Conservation (phyloP, 2,329 filamentous ascomycete species). For the Tolypocladium ophioglossoides region DNA sequence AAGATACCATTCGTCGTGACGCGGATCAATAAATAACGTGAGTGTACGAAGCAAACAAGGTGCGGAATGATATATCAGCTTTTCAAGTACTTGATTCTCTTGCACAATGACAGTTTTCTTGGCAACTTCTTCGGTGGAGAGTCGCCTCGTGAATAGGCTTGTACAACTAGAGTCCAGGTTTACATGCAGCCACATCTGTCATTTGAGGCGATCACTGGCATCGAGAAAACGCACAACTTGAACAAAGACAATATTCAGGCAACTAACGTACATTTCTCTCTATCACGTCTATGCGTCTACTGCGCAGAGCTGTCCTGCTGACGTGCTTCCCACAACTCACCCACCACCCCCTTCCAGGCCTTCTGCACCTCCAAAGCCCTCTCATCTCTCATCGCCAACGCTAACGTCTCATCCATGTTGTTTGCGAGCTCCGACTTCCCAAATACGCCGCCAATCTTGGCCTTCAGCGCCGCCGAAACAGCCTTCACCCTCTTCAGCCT, state of each 20-base stretch:
- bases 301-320: background rate
- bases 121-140: no score
- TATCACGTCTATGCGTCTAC: background rate
- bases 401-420: slow-evolving; percentile 21
- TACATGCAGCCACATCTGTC: no score
- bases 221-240: no score
- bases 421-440: slow-evolving; percentile 16
- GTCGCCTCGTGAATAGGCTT: no score
- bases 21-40: background rate
- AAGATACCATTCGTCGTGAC: background rate
- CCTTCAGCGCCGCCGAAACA: slow-evolving; percentile 27
- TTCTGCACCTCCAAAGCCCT: slow-evolving; percentile 35
- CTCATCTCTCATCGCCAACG: slow-evolving; percentile 26
- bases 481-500: slow-evolving; percentile 37
- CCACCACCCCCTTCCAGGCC: slow-evolving; percentile 25
- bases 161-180: no score
- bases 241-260: no score
- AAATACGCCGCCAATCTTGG: slow-evolving; percentile 32
- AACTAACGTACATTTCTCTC: no score
- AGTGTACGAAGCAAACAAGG: no score
- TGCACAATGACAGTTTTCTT: no score
- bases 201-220: no score
- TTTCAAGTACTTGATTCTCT: no score
- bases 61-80: no score
- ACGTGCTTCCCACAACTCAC: slow-evolving; percentile 13